Base-by-base conservation (phyloP, 2,329 filamentous ascomycete genomes). In the Aspergillus fijiensis region DNA sequence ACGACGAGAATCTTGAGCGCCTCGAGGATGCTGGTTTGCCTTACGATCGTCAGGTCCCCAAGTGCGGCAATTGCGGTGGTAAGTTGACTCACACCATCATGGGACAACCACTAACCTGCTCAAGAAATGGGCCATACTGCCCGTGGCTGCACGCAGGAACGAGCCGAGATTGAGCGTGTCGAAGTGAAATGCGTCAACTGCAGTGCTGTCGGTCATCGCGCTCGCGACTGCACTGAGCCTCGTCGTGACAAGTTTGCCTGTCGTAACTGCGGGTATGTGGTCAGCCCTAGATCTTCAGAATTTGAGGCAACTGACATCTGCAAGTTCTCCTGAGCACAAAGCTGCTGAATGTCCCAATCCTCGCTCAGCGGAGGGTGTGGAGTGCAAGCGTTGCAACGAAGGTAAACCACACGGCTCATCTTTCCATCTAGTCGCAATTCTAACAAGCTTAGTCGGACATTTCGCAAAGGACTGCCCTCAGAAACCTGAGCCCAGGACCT, bases 131-230 rank as follows among this genome's bases (percentile, higher is more conserved):
- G 84, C 5, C 84, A 86, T 65, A 72, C 67, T 39, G 54, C 70
- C 7, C 78, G 76, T 51, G 68, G 65, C n/a, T 86, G 83, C 73
- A 75, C 78, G 48, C 69, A 83, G 63, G 82, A 85, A 61, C 75
- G 74, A 58, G 58, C 63, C 0, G 70, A 73, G 23, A 61, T 67
- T 5, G 78, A 80, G 23, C 76, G 74, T 51, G 69, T 78, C 19
- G 74, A 77, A 51, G 77, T 85, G 60, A 79, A 78, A 51, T 85
- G 83, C 67, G 74, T 76, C 58, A 82, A 83, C 63, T 85, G 82
- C 65, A 72, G 69, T 21, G 73, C 75, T 25, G 54, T 71, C 16
- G 81, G 81, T 19, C 81, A 84, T 65, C 79, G 80, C 62, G 77
- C 76, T 65, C 81, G 81, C 55, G 80, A 82, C 61, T 83, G 80